phyloP scores from a whole-genome alignment of 371 early-diverging fungal genomes.

The Mortierella sp. region DNA sequence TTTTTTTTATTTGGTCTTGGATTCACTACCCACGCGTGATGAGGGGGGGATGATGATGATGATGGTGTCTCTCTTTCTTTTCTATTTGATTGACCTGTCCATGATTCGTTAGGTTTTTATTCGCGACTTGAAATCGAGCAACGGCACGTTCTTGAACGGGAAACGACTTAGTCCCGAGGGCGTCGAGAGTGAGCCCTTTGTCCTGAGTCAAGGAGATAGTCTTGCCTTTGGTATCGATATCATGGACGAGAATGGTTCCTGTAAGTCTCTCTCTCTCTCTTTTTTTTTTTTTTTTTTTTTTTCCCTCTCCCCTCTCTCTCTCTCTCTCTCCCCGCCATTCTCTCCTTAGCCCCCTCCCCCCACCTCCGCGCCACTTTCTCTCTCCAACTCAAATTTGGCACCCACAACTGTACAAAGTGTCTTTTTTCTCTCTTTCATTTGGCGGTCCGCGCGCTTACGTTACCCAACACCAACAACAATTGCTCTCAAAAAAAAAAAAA shows the following conservation, averaged over 20 bases:
- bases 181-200: constrained; percentile 68
- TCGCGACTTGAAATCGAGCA: constrained; percentile 84
- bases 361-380: no score
- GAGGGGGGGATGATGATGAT: no score
- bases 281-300: neutral
- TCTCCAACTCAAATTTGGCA: no score
- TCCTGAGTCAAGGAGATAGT: constrained; percentile 71
- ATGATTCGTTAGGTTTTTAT: constrained; percentile 65
- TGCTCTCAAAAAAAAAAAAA: no score
- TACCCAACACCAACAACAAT: no score
- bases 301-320: neutral
- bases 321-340: neutral
- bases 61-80: no score
- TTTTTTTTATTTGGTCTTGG: no score
- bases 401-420: no score
- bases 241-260: constrained; percentile 64
- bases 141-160: constrained; percentile 91
- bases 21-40: neutral
- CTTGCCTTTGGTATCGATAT: constrained; percentile 93
- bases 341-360: neutral
- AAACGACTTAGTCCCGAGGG: constrained; percentile 77
- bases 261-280: constrained; percentile 24
- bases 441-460: no score
- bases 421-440: no score
- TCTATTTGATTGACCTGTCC: neutral